phyloP scores from a whole-genome alignment of 768 basidiomycete genomes.

The Tricholomella constricta region DNA sequence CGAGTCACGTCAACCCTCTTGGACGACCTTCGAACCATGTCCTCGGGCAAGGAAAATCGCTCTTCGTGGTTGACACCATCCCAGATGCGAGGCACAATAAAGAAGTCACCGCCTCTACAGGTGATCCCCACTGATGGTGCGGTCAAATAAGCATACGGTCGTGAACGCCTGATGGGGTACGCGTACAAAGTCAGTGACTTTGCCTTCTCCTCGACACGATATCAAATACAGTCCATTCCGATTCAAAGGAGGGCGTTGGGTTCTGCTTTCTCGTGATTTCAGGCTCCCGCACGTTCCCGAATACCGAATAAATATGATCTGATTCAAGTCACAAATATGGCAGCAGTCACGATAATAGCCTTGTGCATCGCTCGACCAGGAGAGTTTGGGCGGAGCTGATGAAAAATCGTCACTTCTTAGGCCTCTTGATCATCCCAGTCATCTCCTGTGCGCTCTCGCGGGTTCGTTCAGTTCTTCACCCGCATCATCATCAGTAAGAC shows the following conservation, averaged over 20 bases:
- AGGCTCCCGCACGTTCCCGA: neutral
- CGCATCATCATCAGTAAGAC: neutral
- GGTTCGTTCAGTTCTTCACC: neutral
- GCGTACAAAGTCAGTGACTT: slow-evolving; percentile 1
- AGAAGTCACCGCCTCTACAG: slow-evolving; percentile 1
- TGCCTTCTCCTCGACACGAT: neutral
- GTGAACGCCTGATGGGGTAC: slow-evolving; percentile 1
- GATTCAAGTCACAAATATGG: neutral
- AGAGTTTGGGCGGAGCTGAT: neutral
- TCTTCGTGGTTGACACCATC: neutral
- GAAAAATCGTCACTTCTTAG: neutral
- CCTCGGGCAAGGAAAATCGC: neutral
- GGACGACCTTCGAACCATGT: no score
- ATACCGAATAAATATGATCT: neutral
- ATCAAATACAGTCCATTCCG: neutral
- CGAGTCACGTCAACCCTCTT: no score
- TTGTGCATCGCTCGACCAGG: neutral
- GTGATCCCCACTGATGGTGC: slow-evolving; percentile 5
- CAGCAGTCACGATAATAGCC: neutral
- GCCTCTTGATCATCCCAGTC: neutral
- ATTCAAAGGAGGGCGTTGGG: neutral
- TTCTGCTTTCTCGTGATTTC: neutral
- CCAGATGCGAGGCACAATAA: neutral
- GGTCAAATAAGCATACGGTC: slow-evolving; percentile 5
- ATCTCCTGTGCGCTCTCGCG: neutral